Base-by-base conservation (phyloP, 2,329 filamentous ascomycete species). In the Emergomyces africanus region DNA sequence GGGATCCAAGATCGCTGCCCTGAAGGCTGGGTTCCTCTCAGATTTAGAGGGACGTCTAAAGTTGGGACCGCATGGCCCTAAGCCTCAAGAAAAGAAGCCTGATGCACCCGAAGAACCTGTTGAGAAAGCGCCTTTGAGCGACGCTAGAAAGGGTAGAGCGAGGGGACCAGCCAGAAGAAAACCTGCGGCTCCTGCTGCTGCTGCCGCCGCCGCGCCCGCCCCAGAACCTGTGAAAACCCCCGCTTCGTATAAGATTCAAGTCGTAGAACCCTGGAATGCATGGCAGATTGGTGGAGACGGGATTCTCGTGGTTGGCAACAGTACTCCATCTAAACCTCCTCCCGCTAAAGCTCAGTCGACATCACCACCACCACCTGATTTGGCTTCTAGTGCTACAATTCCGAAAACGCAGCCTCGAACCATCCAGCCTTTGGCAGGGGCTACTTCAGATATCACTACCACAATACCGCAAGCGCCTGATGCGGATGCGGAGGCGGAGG, bases 1-100 rank as follows among this genome's bases (percentile, higher is more conserved):
- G 49, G 89, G 89, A 10, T 83, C 84, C 66, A 97, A 97, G 77
- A 95, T 99, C 70, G 90, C 91, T 18, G 88, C 89, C 28, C 77
- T 99, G 37, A 90, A 95, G 73, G 89, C 89, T 42, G 90, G 89
- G 2, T 97, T 99, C 72, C 84, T 99, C 81, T 90, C 85, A 50
- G 92, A 97, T 68, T 77, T 99, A 48, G 96, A 97, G 73, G 91
- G 90, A 66, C 87, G 90, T 54, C 78, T 99, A 33, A 86, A 90
- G 69, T 76, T 95, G 41, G 94, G 94, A 0, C 92, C 91, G n/a
- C 85, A 89, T 65, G 83, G 80, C 10, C 67, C 68, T 51, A 91
- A 90, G 77, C 87, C 88, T 64, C 86, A 88, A 67, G 86, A 91
- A 64, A 75, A 78, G 15, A 79, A 84, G 57, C 80, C 83, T 59